Conservation (phyloP, 139 green algal species). For the Tetratostichococcus sp. region DNA sequence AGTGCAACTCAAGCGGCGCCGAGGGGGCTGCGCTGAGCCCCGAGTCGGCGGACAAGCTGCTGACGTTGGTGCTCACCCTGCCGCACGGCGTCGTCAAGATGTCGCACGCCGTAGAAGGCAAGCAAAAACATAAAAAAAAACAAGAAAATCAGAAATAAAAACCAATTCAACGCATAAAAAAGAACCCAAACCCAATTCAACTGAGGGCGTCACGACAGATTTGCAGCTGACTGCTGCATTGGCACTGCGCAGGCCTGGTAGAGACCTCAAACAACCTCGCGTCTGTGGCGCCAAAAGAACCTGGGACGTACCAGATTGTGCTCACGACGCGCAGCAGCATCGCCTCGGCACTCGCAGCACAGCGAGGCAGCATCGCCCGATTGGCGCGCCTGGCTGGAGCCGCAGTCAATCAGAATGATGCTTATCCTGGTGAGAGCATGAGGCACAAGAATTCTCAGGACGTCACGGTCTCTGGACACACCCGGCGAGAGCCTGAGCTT, state of each 20-base stretch:
- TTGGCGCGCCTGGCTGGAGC: slow-evolving; percentile 5
- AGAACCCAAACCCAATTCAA: too few species aligned
- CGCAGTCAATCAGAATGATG: slow-evolving; percentile 25
- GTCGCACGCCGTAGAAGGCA: slow-evolving; percentile 46
- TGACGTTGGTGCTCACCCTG: slow-evolving; percentile 47
- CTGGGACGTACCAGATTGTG: slow-evolving; percentile 14
- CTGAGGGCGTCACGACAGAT: too few species aligned
- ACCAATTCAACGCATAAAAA: not conserved
- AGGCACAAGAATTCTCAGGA: too few species aligned
- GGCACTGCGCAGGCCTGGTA: slow-evolving; percentile 42
- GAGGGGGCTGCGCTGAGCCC: slow-evolving; percentile 13
- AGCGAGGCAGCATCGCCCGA: slow-evolving; percentile 36
- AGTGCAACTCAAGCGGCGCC: not conserved
- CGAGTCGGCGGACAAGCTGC: slow-evolving; percentile 22
- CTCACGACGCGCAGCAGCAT: slow-evolving; percentile 61
- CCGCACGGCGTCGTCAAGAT: slow-evolving; percentile 66
- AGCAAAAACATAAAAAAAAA: too few species aligned
- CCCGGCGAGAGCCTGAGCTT: too few species aligned
- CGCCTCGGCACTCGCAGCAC: slow-evolving; percentile 44
- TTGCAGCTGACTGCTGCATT: too few species aligned
- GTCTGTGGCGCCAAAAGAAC: slow-evolving; percentile 21
- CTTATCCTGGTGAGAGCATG: slow-evolving; percentile 46
- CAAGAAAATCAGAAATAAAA: too few species aligned
- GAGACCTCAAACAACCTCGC: slow-evolving; percentile 78
- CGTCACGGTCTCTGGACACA: too few species aligned